Percentiles rank a stretch among this genome's conserved stretches.
Evolutionary conservation across 768 basidiomycete species (phyloP).

Genomic region (Mycena chlorophos): DNA sequence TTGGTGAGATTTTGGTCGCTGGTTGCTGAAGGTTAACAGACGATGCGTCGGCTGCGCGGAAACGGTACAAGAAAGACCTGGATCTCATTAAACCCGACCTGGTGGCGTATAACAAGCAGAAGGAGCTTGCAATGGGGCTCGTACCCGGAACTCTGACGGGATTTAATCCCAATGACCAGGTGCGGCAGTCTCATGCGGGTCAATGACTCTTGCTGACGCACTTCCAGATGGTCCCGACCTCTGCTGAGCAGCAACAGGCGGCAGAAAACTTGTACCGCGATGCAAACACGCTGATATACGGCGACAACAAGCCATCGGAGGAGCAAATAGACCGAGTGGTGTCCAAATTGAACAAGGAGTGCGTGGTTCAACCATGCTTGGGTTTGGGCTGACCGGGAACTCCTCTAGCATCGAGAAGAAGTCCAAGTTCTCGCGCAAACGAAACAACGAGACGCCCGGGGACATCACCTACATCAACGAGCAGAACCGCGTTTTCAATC

Average conservation of each 20-base stretch:
- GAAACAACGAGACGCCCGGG: slow-evolving; percentile 87
- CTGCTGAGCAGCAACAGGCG: slow-evolving; percentile 65
- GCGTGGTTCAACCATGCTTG: slow-evolving; percentile 35
- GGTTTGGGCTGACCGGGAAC: slow-evolving; percentile 6
- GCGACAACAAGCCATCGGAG: slow-evolving; percentile 92
- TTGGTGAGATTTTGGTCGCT: neutral
- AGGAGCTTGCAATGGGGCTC: slow-evolving; percentile 79
- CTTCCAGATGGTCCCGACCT: slow-evolving; percentile 51
- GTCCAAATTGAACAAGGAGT: slow-evolving; percentile 92
- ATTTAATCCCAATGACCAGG: slow-evolving; percentile 55
- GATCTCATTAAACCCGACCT: slow-evolving; percentile 88
- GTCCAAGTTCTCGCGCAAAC: slow-evolving; percentile 85
- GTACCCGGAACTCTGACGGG: slow-evolving; percentile 66
- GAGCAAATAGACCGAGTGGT: slow-evolving; percentile 94
- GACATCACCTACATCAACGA: slow-evolving; percentile 99
- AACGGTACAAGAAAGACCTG: slow-evolving; percentile 90
- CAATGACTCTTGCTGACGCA: slow-evolving; percentile 2
- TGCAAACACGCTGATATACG: slow-evolving; percentile 89
- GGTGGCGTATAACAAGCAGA: slow-evolving; percentile 83
- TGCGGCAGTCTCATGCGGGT: slow-evolving; percentile 20
- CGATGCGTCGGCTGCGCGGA: slow-evolving; percentile 84
- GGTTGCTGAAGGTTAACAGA: slow-evolving; percentile 48
- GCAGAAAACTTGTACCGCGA: slow-evolving; percentile 89
- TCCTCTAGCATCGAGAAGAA: slow-evolving; percentile 79
- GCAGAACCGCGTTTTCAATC: slow-evolving; percentile 52